Percentiles rank a stretch among this genome's conserved stretches.
These are phyloP conservation scores for Exophiala viscosa DNA, from an alignment of 2,329 filamentous ascomycete genomes.

Conservation along the genomic window DNA sequence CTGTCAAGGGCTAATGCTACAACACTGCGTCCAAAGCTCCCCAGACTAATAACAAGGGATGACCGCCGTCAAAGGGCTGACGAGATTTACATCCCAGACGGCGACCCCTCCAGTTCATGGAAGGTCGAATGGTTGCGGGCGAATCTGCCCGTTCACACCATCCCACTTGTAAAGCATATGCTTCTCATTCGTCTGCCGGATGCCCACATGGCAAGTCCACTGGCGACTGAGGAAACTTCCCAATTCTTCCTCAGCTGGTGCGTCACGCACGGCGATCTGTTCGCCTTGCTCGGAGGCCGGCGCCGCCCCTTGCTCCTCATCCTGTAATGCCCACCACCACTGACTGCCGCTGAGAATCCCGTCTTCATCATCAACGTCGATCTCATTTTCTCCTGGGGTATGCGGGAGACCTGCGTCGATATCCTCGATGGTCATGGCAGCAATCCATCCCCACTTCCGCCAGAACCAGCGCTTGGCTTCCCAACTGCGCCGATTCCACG, in stretches of 20 bases:
- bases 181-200: conserved; percentile 11
- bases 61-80: too few relatives aligned
- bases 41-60: too few relatives aligned
- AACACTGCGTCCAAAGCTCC: too few relatives aligned
- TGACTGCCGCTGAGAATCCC: conserved; percentile 19
- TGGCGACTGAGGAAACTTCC: conserved; percentile 15
- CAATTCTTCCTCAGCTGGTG: conserved; percentile 9
- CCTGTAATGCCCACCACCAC: conserved; percentile 19
- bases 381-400: conserved; percentile 11
- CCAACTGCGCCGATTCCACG: conserved; percentile 47
- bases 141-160: neutral
- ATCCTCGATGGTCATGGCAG: conserved; percentile 38
- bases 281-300: neutral
- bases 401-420: conserved; percentile 31
- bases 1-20: too few relatives aligned
- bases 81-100: too few relatives aligned
- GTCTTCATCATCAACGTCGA: conserved; percentile 24
- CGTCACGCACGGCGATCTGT: neutral
- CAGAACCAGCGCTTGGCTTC: conserved; percentile 45
- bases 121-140: neutral
- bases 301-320: conserved; percentile 3
- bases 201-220: conserved; percentile 14
- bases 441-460: conserved; percentile 39
- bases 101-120: too few relatives aligned
- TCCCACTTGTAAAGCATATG: conserved; percentile 14